phyloP scores from a whole-genome alignment of 352 stramenopile species.

The Phytophthora pluvialis region DNA sequence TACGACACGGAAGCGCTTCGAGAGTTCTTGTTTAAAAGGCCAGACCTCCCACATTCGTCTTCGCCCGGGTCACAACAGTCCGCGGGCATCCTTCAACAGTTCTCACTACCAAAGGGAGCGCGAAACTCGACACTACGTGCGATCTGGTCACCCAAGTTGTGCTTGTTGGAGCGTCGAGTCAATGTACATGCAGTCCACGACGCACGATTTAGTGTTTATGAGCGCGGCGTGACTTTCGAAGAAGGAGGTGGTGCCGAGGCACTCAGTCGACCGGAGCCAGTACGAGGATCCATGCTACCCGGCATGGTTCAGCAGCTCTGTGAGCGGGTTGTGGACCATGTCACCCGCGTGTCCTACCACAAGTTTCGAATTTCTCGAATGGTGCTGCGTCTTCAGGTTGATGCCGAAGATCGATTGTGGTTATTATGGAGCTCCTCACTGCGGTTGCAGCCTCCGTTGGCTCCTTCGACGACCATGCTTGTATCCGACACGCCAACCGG shows the following conservation, averaged over 20 bases:
- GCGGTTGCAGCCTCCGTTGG: conserved; percentile 53
- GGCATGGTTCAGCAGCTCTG: conserved; percentile 92
- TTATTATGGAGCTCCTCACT: conserved; percentile 95
- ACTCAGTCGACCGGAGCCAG: conserved; percentile 83
- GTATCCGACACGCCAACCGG: conserved; percentile 1
- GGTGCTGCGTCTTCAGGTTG: conserved; percentile 96
- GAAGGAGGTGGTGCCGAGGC: conserved; percentile 79
- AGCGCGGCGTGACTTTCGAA: conserved; percentile 95
- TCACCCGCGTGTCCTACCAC: conserved; percentile 92
- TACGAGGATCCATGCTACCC: conserved; percentile 91
- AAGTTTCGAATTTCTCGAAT: conserved; percentile 93
- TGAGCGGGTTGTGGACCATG: conserved; percentile 93
- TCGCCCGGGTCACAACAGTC: conserved; percentile 34
- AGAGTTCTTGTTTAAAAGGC: conserved; percentile 94
- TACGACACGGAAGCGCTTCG: conserved; percentile 86
- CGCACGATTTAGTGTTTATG: conserved; percentile 92
- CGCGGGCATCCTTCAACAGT: conserved; percentile 94
- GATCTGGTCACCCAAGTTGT: conserved; percentile 96
- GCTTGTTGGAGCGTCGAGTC: conserved; percentile 91
- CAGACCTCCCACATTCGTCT: conserved; percentile 65
- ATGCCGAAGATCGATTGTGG: conserved; percentile 94
- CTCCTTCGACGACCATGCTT: neutral
- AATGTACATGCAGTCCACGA: conserved; percentile 93
- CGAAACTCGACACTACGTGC: conserved; percentile 91
- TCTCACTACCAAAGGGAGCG: conserved; percentile 93